Percentiles rank a stretch among this genome's conserved stretches.
Conservation (phyloP, 768 basidiomycete species). For the Auricularia sp. region DNA sequence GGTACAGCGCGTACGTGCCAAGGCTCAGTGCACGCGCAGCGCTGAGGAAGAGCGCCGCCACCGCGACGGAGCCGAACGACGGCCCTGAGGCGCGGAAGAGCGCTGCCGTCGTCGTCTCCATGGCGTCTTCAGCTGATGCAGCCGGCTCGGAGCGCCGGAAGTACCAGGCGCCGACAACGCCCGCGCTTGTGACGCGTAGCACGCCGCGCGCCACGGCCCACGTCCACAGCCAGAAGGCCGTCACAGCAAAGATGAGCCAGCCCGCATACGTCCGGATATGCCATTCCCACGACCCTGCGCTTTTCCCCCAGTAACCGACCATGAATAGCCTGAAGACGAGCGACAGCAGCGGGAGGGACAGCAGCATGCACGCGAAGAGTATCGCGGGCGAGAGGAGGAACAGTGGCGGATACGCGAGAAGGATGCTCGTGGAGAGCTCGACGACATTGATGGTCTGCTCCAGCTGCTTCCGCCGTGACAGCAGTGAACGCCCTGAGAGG, state of each 20-base stretch:
- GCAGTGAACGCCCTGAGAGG: conserved; percentile 47
- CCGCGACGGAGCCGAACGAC: conserved; percentile 68
- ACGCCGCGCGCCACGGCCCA: conserved; percentile 73
- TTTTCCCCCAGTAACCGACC: conserved; percentile 45
- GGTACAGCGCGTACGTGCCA: conserved; percentile 38
- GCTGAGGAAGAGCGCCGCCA: conserved; percentile 70
- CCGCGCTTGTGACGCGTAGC: conserved; percentile 63
- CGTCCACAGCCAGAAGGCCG: conserved; percentile 57
- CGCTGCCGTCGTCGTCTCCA: conserved; percentile 64
- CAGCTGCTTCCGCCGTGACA: conserved; percentile 51
- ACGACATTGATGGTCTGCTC: conserved; percentile 41
- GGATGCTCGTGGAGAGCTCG: conserved; percentile 54
- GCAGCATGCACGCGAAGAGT: conserved; percentile 54
- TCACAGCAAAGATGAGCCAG: conserved; percentile 52
- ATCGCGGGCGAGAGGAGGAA: conserved; percentile 65
- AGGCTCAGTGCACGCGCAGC: conserved; percentile 49
- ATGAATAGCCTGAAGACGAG: conserved; percentile 70
- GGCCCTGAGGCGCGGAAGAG: conserved; percentile 70
- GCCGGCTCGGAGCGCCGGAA: conserved; percentile 36
- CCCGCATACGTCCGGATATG: conserved; percentile 59
- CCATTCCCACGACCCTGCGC: conserved; percentile 37
- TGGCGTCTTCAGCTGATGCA: conserved; percentile 8
- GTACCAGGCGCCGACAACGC: conserved; percentile 89
- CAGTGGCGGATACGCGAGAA: conserved; percentile 64
- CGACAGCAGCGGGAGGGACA: conserved; percentile 70